Evolutionary conservation across 1,139 yeast species (phyloP), one percentile per base, ranked within the genome.

Genomic region (Nakaseomyces uthaithaninus): DNA sequence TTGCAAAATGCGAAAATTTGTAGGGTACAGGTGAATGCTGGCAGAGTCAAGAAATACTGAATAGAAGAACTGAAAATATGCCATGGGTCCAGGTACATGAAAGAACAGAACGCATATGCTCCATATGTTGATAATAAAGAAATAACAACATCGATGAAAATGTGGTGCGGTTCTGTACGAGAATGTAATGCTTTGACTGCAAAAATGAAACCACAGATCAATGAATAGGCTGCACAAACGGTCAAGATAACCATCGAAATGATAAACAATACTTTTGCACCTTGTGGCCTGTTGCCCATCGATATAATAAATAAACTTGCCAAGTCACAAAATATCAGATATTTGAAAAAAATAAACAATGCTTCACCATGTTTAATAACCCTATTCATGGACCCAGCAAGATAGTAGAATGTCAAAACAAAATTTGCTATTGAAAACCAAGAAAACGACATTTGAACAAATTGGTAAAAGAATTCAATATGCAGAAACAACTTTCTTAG

Each of bases 1-100:
- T 87, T 87, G 65, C 97, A 87, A 62, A 86, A 85, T 1, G 97
- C 95, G 65, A 85, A 87, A 43, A 87, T 85, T 62, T 87, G 96
- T 46, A 87, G 68, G 1, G 95, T 82, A 64, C 95, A 85, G 3
- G 93, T 80, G 60, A 85, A 87, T 0, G 91, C 80, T n/a, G 97
- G 96, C 42, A 87, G 70, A 71, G 89, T 74, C 55, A 86, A 61
- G 64, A 87, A 85, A 66, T 87, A 87, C 62, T 87, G 96, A 10
- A 79, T 47, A 0, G 93, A 77, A 37, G 94, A 86, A 1, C 95
- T 81, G 38, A 87, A 36, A 62, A 87, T 76, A 57, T 87, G 97
- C 96, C 96, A 87, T 52, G 96, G 96, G 54, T 87, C 97, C 62
- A 87, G 59, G 61, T 87, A 87, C 44, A 89, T 63, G 35, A 87